Conservation (phyloP, 345 rosid genomes). For the Microcos paniculata region DNA sequence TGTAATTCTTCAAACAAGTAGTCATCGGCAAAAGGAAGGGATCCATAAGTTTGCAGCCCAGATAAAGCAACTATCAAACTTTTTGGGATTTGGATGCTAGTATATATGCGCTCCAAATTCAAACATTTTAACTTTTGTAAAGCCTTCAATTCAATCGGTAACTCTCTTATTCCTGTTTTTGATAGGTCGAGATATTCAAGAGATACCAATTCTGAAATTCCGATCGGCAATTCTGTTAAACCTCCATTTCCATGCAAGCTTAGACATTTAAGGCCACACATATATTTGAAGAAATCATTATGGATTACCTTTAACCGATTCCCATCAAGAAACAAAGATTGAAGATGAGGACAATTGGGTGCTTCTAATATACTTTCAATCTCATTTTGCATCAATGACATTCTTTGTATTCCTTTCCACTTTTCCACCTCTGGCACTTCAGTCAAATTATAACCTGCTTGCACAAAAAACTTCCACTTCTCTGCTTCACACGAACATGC, state of each 20-base stretch:
- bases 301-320: slow-evolving; percentile 4
- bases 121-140: slow-evolving; percentile 22
- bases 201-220: not conserved
- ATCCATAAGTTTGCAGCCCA: not conserved
- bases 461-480: not conserved
- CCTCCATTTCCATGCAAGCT: too few relatives aligned
- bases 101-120: not conserved
- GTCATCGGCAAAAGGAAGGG: not conserved
- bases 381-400: slow-evolving; percentile 34
- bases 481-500: not conserved
- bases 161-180: slow-evolving; percentile 2
- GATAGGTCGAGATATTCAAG: too few relatives aligned
- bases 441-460: slow-evolving; percentile 2
- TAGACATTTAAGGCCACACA: slow-evolving; percentile 24
- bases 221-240: not conserved
- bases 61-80: too few relatives aligned
- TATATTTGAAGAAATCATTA: slow-evolving; percentile 14
- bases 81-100: slow-evolving; percentile 17
- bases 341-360: too few relatives aligned
- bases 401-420: slow-evolving; percentile 18
- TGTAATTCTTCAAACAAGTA: too few relatives aligned
- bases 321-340: too few relatives aligned
- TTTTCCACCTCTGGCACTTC: slow-evolving; percentile 10
- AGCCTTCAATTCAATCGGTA: slow-evolving; percentile 29
- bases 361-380: too few relatives aligned